phyloP scores from a whole-genome alignment of 2,329 filamentous ascomycete genomes.

The Celoporthe dispersa region DNA sequence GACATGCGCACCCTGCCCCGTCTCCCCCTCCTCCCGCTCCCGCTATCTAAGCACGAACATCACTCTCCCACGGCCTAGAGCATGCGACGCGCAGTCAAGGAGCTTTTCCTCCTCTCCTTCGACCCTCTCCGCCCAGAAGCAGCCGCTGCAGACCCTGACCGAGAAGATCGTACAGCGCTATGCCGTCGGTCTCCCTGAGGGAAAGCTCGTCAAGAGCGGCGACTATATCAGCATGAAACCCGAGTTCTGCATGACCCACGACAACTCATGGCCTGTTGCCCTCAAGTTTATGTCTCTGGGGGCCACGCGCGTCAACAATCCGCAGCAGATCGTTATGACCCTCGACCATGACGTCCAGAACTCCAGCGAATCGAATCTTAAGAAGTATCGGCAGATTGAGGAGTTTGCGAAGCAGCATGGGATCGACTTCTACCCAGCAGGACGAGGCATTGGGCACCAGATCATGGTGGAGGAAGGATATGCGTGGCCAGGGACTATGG shows the following conservation, averaged over 20 bases:
- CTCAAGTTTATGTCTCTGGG: constrained; percentile 82
- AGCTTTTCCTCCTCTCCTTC: background rate
- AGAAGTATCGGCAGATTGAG: constrained; percentile 83
- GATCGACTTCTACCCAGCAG: constrained; percentile 76
- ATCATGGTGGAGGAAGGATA: constrained; percentile 82
- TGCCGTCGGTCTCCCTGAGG: background rate
- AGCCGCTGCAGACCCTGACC: background rate
- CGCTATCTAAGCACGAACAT: background rate
- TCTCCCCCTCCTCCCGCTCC: background rate
- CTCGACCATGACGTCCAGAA: constrained; percentile 92
- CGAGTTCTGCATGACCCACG: constrained; percentile 80
- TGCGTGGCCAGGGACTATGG: constrained; percentile 81
- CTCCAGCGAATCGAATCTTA: constrained; percentile 74
- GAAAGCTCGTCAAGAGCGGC: constrained; percentile 64
- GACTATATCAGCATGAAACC: constrained; percentile 83
- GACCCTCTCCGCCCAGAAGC: background rate
- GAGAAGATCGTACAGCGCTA: background rate
- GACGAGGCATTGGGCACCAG: constrained; percentile 86
- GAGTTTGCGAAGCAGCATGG: constrained; percentile 80
- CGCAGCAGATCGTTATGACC: constrained; percentile 77
- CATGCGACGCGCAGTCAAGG: background rate
- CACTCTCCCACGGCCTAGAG: background rate
- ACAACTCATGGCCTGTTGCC: constrained; percentile 57
- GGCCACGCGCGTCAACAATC: constrained; percentile 73
- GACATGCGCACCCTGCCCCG: background rate